These are phyloP conservation scores for Boletus sp. DNA, from an alignment of 1,284 basidiomycete species.

Conservation along the genomic window DNA sequence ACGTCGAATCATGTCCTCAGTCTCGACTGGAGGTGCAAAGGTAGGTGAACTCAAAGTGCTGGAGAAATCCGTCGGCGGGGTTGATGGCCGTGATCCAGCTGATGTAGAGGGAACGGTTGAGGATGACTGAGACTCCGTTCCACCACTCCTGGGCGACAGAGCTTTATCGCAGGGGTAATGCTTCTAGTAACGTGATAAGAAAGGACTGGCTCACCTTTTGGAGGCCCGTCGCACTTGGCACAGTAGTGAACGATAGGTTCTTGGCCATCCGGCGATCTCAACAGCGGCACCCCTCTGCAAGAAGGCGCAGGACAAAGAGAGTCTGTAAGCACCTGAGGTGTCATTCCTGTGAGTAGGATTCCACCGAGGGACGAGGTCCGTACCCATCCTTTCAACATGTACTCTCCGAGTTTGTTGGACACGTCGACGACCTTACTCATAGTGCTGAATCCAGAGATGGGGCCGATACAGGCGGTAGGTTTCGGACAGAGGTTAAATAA, in stretches of 20 bases:
- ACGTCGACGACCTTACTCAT: slow-evolving; percentile 57
- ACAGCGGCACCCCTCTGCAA: slow-evolving; percentile 57
- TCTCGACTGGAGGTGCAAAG: slow-evolving; percentile 58
- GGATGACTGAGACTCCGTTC: slow-evolving; percentile 35
- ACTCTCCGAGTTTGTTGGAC: slow-evolving; percentile 59
- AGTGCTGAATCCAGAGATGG: slow-evolving; percentile 1
- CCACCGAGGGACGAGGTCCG: slow-evolving; percentile 13
- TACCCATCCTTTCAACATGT: slow-evolving; percentile 78
- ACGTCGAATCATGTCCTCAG: slow-evolving; percentile 58
- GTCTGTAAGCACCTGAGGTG: slow-evolving; percentile 60
- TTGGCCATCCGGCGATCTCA: slow-evolving; percentile 58
- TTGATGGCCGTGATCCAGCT: slow-evolving; percentile 56
- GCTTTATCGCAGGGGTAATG: slow-evolving; percentile 19
- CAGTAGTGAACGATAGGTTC: slow-evolving; percentile 52
- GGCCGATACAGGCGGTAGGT: background rate
- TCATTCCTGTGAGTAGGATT: slow-evolving; percentile 15
- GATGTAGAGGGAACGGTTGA: slow-evolving; percentile 48
- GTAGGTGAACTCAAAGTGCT: slow-evolving; percentile 54
- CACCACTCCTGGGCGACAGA: slow-evolving; percentile 18
- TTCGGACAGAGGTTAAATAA: background rate
- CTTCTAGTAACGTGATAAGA: slow-evolving; percentile 1
- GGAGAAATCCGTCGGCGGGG: slow-evolving; percentile 70
- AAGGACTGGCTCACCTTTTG: slow-evolving; percentile 30
- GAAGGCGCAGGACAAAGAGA: slow-evolving; percentile 49
- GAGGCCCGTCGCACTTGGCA: slow-evolving; percentile 51